These are phyloP conservation scores for Aspergillus transmontanensis DNA, from an alignment of 2,329 filamentous ascomycete genomes.

Conservation along the genomic window DNA sequence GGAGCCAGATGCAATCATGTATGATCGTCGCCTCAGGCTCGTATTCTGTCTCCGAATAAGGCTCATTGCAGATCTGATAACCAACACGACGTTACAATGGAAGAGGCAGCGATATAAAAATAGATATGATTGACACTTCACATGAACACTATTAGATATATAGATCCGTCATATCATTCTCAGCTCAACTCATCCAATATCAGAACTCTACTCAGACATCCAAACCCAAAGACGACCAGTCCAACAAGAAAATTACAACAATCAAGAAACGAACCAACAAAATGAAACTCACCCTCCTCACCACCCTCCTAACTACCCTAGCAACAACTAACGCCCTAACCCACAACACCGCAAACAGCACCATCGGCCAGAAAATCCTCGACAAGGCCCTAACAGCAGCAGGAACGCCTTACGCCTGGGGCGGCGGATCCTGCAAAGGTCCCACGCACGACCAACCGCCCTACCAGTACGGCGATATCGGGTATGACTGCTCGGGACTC, in stretches of 20 bases:
- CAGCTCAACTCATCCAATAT: not conserved
- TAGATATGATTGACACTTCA: not conserved
- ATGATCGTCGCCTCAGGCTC: not conserved
- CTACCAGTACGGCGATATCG: conserved; percentile 27
- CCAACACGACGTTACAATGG: not conserved
- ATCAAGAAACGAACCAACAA: not conserved
- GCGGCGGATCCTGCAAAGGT: conserved; percentile 29
- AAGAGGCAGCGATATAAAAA: not conserved
- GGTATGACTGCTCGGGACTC: conserved; percentile 32
- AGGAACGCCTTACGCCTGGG: conserved; percentile 41
- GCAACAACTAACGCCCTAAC: not conserved
- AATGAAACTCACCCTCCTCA: not conserved
- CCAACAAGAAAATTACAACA: not conserved
- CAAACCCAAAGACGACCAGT: not conserved
- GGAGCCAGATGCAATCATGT: not conserved
- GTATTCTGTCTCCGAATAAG: not conserved
- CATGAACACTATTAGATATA: not conserved
- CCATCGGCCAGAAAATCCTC: conserved; percentile 35
- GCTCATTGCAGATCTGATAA: not conserved
- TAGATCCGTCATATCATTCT: not conserved
- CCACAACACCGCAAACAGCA: not conserved
- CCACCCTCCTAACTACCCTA: not conserved
- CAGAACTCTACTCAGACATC: not conserved
- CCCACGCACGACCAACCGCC: conserved; percentile 27
- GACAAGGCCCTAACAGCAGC: conserved; percentile 53